Evolutionary conservation across 176 grass and related monocot genomes (phyloP), one percentile per base, ranked within the genome.

Genomic region (Leersia perrieri): DNA sequence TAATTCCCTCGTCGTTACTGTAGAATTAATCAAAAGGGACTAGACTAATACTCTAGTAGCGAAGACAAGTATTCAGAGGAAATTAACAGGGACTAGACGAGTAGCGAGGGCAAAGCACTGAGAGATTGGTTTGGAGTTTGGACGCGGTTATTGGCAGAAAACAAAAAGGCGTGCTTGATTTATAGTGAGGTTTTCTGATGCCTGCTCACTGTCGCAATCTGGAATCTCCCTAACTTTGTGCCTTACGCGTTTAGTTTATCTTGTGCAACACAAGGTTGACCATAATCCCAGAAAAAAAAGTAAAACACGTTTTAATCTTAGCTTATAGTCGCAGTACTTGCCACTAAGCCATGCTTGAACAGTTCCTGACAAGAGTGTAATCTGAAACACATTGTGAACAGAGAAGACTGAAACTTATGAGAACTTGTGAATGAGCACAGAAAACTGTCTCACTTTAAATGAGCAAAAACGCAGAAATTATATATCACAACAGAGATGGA

Each of bases 211-310:
- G 39, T 74, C 86, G 7, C 49, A 0, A 27, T 25, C 22, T 25
- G 53, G 35, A 58, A 58, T 74, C 63, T 72, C 38, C 30, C 38
- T 11, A 63, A 3, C 64, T 82, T 60, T 69, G 33, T 14, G 26
- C 47, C 70, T 38, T 33, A 89, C 87, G 70, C 82, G 87, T 53
- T 70, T 53, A 63, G 25, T 20, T 42, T 32, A 42, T 63, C 63
- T 34, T 3, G 72, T 22, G 27, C 13, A 4, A 8, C 26, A 16
- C 49, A 74, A 29, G 10, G 27, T 65, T 51, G 53, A 10, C 79
- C 33, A 75, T 20, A 58, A 41, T 41, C 1, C 27, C 42, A 14
- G 1, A 77, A 40, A 31, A 26, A 77, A 40, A 31, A 26, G 14
- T 20, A 73, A 42, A 42, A 4, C 39, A 22, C 53, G 13, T 25